A percentile compares a stretch with the other conserved stretches of the same genome.
These are phyloP conservation scores for Sarocladium oryzae DNA, from an alignment of 2,329 filamentous ascomycete genomes.

Conservation along the genomic window DNA sequence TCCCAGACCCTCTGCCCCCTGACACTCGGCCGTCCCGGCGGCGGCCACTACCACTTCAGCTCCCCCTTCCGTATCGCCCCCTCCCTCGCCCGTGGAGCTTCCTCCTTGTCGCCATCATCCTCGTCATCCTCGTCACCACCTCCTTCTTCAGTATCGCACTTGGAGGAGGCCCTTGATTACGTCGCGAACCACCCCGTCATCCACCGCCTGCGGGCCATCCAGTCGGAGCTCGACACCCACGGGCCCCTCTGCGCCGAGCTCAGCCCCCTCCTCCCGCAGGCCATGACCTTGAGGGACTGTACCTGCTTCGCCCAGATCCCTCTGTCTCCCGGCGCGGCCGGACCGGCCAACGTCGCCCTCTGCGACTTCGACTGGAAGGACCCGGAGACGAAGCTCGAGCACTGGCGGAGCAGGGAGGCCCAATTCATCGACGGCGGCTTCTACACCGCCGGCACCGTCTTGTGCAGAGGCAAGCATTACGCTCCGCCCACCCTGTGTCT, in stretches of 20 bases:
- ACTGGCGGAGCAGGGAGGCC: slow-evolving; percentile 61
- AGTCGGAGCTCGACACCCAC: slow-evolving; percentile 35
- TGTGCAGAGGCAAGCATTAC: slow-evolving; percentile 26
- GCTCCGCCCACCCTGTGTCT: slow-evolving; percentile 29
- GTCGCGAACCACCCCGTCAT: slow-evolving; percentile 29
- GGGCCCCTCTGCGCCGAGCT: slow-evolving; percentile 37
- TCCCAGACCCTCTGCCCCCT: slow-evolving; percentile 50
- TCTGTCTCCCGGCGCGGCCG: slow-evolving; percentile 11
- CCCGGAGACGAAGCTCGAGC: slow-evolving; percentile 54
- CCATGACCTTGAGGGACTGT: slow-evolving; percentile 78
- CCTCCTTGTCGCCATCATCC: too few species aligned
- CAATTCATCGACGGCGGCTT: slow-evolving; percentile 61
- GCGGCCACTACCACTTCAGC: slow-evolving; percentile 36
- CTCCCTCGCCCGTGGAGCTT: neutral
- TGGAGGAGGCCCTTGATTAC: slow-evolving; percentile 19
- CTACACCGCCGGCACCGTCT: slow-evolving; percentile 47
- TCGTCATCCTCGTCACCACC: too few species aligned
- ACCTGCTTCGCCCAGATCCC: slow-evolving; percentile 63
- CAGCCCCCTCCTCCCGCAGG: slow-evolving; percentile 37
- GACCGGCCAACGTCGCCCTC: slow-evolving; percentile 50
- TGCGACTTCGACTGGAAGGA: slow-evolving; percentile 77
- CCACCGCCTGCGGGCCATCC: slow-evolving; percentile 26
- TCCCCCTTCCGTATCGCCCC: slow-evolving; percentile 36
- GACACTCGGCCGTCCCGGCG: slow-evolving; percentile 46
- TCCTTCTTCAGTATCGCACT: slow-evolving; percentile 13